Percentiles rank a stretch among this genome's conserved stretches.
These are phyloP conservation scores for Exophiala phaeomuriformis DNA, from an alignment of 2,329 filamentous ascomycete species.

Conservation along the genomic window DNA sequence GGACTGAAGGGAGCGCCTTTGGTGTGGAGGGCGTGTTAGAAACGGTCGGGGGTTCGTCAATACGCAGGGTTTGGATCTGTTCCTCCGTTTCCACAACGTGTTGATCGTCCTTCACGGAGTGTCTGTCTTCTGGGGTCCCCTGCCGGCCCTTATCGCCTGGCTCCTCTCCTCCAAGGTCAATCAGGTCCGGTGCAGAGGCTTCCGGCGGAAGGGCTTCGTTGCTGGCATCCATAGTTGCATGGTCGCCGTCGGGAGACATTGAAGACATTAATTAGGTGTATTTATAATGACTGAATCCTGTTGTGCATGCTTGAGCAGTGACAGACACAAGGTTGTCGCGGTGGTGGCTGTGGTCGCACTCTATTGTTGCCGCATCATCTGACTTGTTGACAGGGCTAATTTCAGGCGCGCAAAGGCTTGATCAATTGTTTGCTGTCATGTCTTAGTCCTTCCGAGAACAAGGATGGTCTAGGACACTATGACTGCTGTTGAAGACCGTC, in stretches of 20 bases:
- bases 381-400: no score
- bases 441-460: no score
- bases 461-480: no score
- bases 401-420: no score
- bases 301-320: conserved; percentile 1
- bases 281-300: neutral
- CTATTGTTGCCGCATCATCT: neutral
- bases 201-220: conserved; percentile 15
- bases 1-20: conserved; percentile 27
- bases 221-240: conserved; percentile 16
- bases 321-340: neutral
- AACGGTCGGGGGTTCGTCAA: conserved; percentile 2
- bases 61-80: conserved; percentile 6
- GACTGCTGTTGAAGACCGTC: no score
- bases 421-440: no score
- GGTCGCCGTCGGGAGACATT: conserved; percentile 16
- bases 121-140: neutral
- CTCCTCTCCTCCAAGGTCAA: conserved; percentile 10
- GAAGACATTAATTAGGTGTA: neutral
- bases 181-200: conserved; percentile 3
- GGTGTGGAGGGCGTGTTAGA: conserved; percentile 2
- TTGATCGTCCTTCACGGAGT: conserved; percentile 1
- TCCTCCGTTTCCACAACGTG: neutral
- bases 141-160: neutral
- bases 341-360: neutral